A percentile compares a stretch with the other conserved stretches of the same genome.
These are phyloP conservation scores for Mariannaea sp. DNA, from an alignment of 2,329 filamentous ascomycete genomes.

Conservation along the genomic window DNA sequence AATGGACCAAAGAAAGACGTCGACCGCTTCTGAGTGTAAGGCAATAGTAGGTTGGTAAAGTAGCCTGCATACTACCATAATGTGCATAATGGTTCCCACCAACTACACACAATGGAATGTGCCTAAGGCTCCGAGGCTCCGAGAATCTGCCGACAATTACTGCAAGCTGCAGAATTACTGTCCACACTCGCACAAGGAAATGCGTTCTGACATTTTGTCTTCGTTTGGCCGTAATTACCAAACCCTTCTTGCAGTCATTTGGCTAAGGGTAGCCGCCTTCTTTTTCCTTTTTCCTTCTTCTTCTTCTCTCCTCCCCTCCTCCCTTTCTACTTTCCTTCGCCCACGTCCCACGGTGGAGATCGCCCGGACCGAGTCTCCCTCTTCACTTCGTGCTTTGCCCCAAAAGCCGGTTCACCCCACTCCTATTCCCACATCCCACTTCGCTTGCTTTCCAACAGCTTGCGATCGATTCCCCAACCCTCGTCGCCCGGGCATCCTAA, in stretches of 20 bases:
- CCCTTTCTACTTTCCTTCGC: conserved; percentile 19
- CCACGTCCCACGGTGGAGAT: conserved; percentile 18
- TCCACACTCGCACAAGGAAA: conserved; percentile 27
- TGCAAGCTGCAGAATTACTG: conserved; percentile 37
- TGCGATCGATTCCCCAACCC: conserved; percentile 22
- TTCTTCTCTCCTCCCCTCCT: background rate
- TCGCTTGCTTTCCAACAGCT: conserved; percentile 21
- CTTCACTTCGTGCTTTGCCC: conserved; percentile 8
- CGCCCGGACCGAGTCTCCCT: conserved; percentile 22
- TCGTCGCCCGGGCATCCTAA: conserved; percentile 10
- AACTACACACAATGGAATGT: too few species aligned
- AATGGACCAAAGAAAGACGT: too few species aligned
- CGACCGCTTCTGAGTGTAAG: too few species aligned
- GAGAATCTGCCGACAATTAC: conserved; percentile 41
- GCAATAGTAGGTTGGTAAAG: too few species aligned
- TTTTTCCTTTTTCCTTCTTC: conserved; percentile 22
- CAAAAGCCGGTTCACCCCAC: conserved; percentile 19
- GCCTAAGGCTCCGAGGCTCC: conserved; percentile 31
- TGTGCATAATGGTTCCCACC: conserved; percentile 22
- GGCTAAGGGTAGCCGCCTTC: conserved; percentile 35
- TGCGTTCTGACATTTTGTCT: conserved; percentile 4
- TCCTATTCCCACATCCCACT: too few species aligned
- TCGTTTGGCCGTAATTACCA: conserved; percentile 24
- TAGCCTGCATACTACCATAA: conserved; percentile 25
- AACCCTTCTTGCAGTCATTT: conserved; percentile 16